Evolutionary conservation across 139 green algal genomes (phyloP).

Genomic region (Deuterostichococcus epilithicus): DNA sequence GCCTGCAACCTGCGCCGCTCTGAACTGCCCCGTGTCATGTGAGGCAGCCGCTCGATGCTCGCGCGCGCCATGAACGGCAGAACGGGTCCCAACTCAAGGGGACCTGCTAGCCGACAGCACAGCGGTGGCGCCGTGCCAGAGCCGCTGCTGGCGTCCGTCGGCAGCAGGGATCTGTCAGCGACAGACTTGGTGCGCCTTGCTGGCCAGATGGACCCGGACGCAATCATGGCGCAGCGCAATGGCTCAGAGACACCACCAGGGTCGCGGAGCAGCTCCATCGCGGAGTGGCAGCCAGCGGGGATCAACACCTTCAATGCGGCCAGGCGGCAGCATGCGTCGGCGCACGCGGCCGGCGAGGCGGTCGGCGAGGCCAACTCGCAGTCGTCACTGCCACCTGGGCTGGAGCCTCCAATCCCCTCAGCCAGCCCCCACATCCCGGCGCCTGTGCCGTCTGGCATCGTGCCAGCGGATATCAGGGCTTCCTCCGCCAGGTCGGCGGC

Average conservation of each 20-base stretch:
- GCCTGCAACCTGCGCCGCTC: too few relatives aligned
- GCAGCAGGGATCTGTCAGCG: not conserved
- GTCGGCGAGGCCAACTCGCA: not conserved
- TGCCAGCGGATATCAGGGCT: not conserved
- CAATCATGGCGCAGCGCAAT: not conserved
- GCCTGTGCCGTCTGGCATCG: too few relatives aligned
- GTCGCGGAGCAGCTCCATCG: not conserved
- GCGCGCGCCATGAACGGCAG: too few relatives aligned
- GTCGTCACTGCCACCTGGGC: too few relatives aligned
- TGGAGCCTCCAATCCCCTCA: too few relatives aligned
- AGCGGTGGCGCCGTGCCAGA: not conserved
- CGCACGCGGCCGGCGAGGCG: not conserved
- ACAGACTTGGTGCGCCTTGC: conserved; percentile 10
- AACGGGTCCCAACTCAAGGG: too few relatives aligned
- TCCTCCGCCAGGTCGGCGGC: not conserved
- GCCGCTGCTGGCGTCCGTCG: too few relatives aligned
- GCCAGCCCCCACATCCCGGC: too few relatives aligned
- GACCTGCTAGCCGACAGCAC: too few relatives aligned
- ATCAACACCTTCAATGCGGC: not conserved
- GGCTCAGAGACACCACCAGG: not conserved
- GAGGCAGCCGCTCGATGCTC: too few relatives aligned
- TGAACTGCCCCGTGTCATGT: too few relatives aligned
- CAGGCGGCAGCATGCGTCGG: too few relatives aligned
- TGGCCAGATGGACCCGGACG: not conserved
- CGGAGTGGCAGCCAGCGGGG: not conserved